Evolutionary conservation across 257 asterid species (phyloP), one percentile per base, ranked within the genome.

Genomic region (Solanum gandarillasii): DNA sequence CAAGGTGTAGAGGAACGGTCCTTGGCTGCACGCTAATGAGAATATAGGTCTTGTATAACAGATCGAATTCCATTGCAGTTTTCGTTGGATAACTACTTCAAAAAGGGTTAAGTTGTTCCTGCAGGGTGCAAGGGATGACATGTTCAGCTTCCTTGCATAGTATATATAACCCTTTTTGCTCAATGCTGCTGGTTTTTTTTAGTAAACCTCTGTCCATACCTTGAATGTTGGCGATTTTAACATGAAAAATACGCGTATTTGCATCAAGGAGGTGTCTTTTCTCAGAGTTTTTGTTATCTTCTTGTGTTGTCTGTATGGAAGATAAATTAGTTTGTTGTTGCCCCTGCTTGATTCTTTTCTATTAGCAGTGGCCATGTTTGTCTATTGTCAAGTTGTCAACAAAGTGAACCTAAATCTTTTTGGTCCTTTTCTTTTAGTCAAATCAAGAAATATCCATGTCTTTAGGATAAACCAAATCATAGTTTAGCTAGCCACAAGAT

Each of bases 21-120:
- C 98, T 96, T 86, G 99, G 99, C 34, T 97, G 98, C 88, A 91
- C 99, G 2, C 94, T 89, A 89, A 91, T 97, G 91, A 96, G 93
- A 88, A 93, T 97, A 89, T 97, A 94, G 97, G 89, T 38, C 52
- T 34, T 81, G 73, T 31, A 38, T 25, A 39, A 76, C 71, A 76
- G 55, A 71, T 34, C 18, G 39, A 73, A 18, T 36, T 82, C 29
- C 86, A 86, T 87, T 88, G 90, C 74, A 68, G 72, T 32, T 43
- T 58, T 55, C 55, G 35, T 43, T 32, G 41, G 39, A 14, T 31
- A 32, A 71, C 78, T 71, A 21, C 46, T 73, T 73, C 29, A 73
- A 9, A 34, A 34, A 34, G 81, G 81, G 25, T 72, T 34, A 41
- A 9, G 27, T 72, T 72, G 79, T 32, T 11, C 43, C 76, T 70